Conservation (phyloP, 1,284 basidiomycete genomes). For the Xerocomus minutiporus region DNA sequence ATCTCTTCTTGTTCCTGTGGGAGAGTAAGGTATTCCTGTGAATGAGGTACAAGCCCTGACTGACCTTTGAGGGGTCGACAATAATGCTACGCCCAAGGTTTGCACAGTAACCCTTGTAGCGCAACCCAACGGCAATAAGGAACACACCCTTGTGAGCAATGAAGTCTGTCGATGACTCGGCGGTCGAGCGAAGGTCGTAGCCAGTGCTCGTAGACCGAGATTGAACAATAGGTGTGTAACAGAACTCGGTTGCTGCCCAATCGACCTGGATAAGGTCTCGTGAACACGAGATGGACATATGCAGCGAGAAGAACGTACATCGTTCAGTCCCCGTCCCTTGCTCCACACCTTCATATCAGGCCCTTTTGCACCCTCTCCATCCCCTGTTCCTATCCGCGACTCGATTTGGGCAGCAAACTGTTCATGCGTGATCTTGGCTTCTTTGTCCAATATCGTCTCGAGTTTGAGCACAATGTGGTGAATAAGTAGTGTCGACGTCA, state of each 20-base stretch:
- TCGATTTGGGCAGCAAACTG: conserved; percentile 82
- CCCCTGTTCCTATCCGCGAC: conserved; percentile 79
- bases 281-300: conserved; percentile 4
- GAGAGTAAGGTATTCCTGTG: conserved; percentile 2
- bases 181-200: conserved; percentile 86
- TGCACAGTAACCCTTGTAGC: conserved; percentile 91
- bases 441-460: conserved; percentile 87
- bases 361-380: conserved; percentile 68
- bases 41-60: conserved; percentile 18
- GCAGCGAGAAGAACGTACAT: conserved; percentile 36
- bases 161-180: conserved; percentile 78
- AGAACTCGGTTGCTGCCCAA: conserved; percentile 85
- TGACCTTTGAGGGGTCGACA: conserved; percentile 85
- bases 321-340: conserved; percentile 69
- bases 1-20: conserved; percentile 82
- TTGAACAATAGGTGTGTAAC: conserved; percentile 94
- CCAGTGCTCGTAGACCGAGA: conserved; percentile 78
- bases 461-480: conserved; percentile 87
- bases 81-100: conserved; percentile 93
- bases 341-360: conserved; percentile 88
- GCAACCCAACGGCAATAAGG: conserved; percentile 82
- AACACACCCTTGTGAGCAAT: conserved; percentile 91
- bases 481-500: conserved; percentile 83
- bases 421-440: conserved; percentile 87
- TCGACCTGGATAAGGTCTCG: conserved; percentile 57